Base-by-base conservation (phyloP, 129 eudicot genomes). In the Artemisia tridentata region DNA sequence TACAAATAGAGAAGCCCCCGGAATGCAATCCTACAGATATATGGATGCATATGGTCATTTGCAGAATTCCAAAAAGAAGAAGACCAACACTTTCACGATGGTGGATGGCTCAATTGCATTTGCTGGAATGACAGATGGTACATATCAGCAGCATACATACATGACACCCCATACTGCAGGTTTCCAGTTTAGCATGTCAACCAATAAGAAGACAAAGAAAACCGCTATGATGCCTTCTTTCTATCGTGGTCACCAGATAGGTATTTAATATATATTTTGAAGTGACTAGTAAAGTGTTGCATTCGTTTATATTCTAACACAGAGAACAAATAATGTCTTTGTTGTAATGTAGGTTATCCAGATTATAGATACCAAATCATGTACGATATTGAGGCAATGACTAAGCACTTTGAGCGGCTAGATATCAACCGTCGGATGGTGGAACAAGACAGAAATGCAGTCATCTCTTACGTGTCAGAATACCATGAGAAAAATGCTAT, bases 401-500 rank as follows among this genome's bases (percentile, higher is more conserved):
- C 72, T 50, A 78, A 75, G 67, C 77, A 59, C 65, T 65, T 90
- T 19, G 76, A 75, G 80, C 80, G 64, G 65, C 77, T 90, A 54
- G 67, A 84, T 67, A 80, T 90, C 75, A 79, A 88, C 68, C 76
- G 63, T 54, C 71, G 23, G 17, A 19, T 57, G 59, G 50, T 54
- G 21, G 21, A 51, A 34, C n/a, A 56, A 45, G 75, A 63, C 58
- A 80, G 68, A 59, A 71, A 75, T 61, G 84, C 86, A 50, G 65
- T 81, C 55, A 64, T 83, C 20, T 72, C 73, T 0, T 77, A 72
- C 63, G 66, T 62, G 47, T 60, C 46, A 4, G 57, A 47, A 51
- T 75, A 83, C 71, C 82, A 77, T 69, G 88, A 86, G 56, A 89
- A 89, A 20, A 79, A 77, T 55, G 92, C 96, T 38, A 84, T 95